Conservation (phyloP, 768 basidiomycete genomes). For the Hortiboletus campestris region DNA sequence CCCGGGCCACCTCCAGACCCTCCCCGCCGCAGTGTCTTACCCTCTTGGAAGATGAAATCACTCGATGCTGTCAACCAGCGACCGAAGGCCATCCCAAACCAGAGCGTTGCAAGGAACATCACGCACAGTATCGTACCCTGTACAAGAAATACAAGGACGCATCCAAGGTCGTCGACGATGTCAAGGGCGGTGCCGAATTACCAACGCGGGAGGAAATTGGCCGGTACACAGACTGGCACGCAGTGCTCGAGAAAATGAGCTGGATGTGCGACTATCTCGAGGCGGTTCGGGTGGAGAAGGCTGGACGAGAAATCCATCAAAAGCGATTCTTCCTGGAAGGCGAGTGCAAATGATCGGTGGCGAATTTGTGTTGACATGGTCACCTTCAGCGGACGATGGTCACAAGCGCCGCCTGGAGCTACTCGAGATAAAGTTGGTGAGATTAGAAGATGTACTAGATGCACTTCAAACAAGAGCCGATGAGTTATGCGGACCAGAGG, state of each 20-base stretch:
- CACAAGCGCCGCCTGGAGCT: slow-evolving; percentile 31
- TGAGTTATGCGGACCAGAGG: slow-evolving; percentile 5
- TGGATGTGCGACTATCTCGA: slow-evolving; percentile 30
- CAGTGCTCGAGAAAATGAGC: slow-evolving; percentile 18
- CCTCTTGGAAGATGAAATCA: slow-evolving; percentile 27
- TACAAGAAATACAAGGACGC: slow-evolving; percentile 30
- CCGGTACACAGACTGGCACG: slow-evolving; percentile 10
- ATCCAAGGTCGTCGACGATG: slow-evolving; percentile 23
- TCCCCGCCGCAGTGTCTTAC: slow-evolving; percentile 12
- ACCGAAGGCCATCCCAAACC: slow-evolving; percentile 18
- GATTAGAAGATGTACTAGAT: slow-evolving; percentile 18
- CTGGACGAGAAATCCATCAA: slow-evolving; percentile 31
- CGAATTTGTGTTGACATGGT: too few relatives aligned
- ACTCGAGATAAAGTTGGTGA: slow-evolving; percentile 29
- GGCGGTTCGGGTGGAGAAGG: slow-evolving; percentile 33
- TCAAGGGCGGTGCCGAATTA: slow-evolving; percentile 9
- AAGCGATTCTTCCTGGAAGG: slow-evolving; percentile 35
- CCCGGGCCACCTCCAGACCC: too few relatives aligned
- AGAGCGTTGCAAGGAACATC: slow-evolving; percentile 25
- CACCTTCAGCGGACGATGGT: slow-evolving; percentile 26
- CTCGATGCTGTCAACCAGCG: slow-evolving; percentile 20
- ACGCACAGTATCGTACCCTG: slow-evolving; percentile 25
- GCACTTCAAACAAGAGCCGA: slow-evolving; percentile 19
- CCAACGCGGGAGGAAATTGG: slow-evolving; percentile 20
- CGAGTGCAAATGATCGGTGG: background rate